A percentile compares a stretch with the other conserved stretches of the same genome.
Evolutionary conservation across 495 filamentous ascomycete genomes (phyloP).

Genomic region (Entonaema liquescens): DNA sequence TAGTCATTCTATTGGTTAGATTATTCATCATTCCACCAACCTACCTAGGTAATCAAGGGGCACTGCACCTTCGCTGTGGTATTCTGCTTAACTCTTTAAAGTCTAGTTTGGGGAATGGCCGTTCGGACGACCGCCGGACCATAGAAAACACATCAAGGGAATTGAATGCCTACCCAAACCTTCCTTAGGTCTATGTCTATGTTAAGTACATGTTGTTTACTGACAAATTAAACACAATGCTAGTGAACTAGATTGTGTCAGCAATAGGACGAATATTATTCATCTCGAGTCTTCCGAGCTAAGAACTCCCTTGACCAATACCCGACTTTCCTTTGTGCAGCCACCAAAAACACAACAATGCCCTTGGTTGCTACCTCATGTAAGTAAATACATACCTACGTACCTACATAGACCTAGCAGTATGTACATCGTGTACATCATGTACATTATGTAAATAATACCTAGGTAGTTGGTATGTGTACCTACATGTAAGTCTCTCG

Average conservation of each 20-base stretch:
- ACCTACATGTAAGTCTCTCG: conserved; percentile 9
- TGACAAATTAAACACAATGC: conserved; percentile 32
- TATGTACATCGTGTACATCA: too few relatives aligned
- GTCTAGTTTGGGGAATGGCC: conserved; percentile 25
- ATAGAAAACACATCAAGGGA: conserved; percentile 12
- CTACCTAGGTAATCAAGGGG: conserved; percentile 10
- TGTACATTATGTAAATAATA: not conserved
- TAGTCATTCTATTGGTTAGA: conserved; percentile 18
- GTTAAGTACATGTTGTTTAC: not conserved
- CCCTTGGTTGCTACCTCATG: not conserved
- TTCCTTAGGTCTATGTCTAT: not conserved
- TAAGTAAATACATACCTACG: too few relatives aligned
- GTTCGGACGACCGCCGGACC: conserved; percentile 37
- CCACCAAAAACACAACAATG: not conserved
- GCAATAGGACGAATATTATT: conserved; percentile 24
- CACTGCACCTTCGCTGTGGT: not conserved
- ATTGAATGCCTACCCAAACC: conserved; percentile 3
- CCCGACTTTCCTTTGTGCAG: not conserved
- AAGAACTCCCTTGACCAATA: not conserved
- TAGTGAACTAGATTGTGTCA: conserved; percentile 10
- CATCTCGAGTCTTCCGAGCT: conserved; percentile 11
- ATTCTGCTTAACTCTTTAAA: not conserved
- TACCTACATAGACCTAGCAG: too few relatives aligned
- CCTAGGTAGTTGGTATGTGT: not conserved
- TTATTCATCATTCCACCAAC: conserved; percentile 27